These are phyloP conservation scores for Microdochium paspali DNA, from an alignment of 2,329 filamentous ascomycete species.

Conservation along the genomic window DNA sequence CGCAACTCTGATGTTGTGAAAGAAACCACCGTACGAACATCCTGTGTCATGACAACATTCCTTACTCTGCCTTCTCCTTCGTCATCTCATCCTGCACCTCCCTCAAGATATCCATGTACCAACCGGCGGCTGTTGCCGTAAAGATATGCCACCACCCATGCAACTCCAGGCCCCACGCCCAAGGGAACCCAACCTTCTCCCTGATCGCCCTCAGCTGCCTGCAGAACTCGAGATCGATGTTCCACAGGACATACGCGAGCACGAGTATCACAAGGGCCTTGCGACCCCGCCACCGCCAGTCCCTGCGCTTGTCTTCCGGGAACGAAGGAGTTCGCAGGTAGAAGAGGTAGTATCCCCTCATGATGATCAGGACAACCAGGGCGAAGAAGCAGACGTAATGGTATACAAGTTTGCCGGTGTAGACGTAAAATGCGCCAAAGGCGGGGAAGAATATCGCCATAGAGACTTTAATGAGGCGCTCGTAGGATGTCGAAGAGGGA, in stretches of 20 bases:
- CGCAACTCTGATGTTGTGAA: too few species aligned
- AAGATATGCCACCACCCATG: constrained; percentile 58
- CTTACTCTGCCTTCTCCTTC: constrained; percentile 7
- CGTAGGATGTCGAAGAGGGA: constrained; percentile 28
- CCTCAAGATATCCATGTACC: constrained; percentile 25
- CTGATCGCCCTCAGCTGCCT: constrained; percentile 33
- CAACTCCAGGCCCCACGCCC: constrained; percentile 45
- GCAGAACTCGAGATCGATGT: constrained; percentile 46
- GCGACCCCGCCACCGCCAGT: constrained; percentile 17
- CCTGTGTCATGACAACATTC: not conserved
- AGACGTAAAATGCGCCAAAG: constrained; percentile 32
- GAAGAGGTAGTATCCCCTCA: constrained; percentile 24
- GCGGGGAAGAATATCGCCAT: constrained; percentile 30
- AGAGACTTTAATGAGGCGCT: constrained; percentile 20
- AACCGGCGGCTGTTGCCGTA: constrained; percentile 43
- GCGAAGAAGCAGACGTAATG: constrained; percentile 28
- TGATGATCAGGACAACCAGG: constrained; percentile 20
- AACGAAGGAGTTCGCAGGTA: constrained; percentile 17
- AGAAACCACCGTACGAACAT: too few species aligned
- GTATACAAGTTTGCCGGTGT: constrained; percentile 30
- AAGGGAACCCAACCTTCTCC: constrained; percentile 38
- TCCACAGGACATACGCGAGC: constrained; percentile 43
- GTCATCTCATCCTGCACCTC: constrained; percentile 11
- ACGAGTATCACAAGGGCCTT: constrained; percentile 23
- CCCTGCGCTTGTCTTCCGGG: constrained; percentile 12